phyloP scores from a whole-genome alignment of 1,284 basidiomycete genomes.

The Xerocomus cyaneibrunnescens region DNA sequence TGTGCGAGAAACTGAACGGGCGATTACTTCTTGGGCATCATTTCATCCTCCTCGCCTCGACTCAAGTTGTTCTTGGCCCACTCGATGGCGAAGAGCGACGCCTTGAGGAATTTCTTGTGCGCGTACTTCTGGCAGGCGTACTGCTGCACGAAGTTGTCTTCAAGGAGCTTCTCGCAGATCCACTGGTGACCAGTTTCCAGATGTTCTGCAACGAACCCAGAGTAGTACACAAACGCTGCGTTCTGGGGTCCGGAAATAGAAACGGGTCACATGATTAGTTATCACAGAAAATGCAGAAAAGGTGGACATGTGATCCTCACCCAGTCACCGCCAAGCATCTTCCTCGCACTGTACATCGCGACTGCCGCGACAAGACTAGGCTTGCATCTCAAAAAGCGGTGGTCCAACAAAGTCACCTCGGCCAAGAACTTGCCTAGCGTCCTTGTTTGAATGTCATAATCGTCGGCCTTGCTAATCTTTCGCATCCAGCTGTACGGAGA shows the following conservation, averaged over 20 bases:
- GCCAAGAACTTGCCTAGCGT: constrained; percentile 98
- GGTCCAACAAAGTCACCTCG: constrained; percentile 92
- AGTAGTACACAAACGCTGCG: constrained; percentile 92
- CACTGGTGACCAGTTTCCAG: constrained; percentile 80
- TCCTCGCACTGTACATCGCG: constrained; percentile 94
- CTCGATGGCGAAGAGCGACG: constrained; percentile 68
- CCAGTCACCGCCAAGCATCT: constrained; percentile 93
- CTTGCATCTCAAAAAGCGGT: constrained; percentile 92
- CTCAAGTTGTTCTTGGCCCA: constrained; percentile 55
- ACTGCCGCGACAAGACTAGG: constrained; percentile 96
- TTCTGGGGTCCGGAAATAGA: constrained; percentile 53
- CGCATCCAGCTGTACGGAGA: constrained; percentile 99
- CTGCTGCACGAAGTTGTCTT: constrained; percentile 77
- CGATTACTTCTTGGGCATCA: constrained; percentile 51
- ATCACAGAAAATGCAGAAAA: constrained; percentile 5
- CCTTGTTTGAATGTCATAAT: constrained; percentile 97
- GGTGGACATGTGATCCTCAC: constrained; percentile 52
- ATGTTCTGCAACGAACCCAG: constrained; percentile 90
- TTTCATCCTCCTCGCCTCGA: constrained; percentile 36
- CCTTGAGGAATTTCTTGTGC: constrained; percentile 96
- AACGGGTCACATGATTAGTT: constrained; percentile 51
- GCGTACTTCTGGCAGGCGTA: constrained; percentile 98
- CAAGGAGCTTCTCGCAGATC: constrained; percentile 83
- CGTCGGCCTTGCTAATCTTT: constrained; percentile 97
- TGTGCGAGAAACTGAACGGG: constrained; percentile 26